A percentile compares a stretch with the other conserved stretches of the same genome.
Evolutionary conservation across 768 basidiomycete genomes (phyloP).

Genomic region (Pisolithus microcarpus): DNA sequence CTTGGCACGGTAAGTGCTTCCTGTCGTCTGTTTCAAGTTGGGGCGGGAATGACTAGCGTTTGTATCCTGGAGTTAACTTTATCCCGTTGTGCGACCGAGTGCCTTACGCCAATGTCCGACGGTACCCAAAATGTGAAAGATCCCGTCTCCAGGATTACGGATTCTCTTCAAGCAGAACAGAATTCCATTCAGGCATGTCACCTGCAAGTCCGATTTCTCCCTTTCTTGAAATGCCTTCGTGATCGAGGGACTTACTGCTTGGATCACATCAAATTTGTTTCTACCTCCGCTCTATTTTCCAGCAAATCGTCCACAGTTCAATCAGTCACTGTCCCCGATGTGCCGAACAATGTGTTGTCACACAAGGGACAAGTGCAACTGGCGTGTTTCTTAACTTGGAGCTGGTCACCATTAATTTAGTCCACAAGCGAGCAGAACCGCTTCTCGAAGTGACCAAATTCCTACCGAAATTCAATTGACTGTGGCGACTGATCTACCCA

Average conservation of each 20-base stretch:
- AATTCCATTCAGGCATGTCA: too few relatives aligned
- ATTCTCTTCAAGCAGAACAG: not conserved
- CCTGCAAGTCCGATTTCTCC: not conserved
- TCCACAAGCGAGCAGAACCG: slow-evolving; percentile 4
- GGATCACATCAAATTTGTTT: not conserved
- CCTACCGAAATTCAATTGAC: not conserved
- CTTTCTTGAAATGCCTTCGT: not conserved
- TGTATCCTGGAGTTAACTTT: too few relatives aligned
- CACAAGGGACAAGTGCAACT: not conserved
- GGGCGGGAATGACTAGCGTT: too few relatives aligned
- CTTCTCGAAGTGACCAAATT: slow-evolving; percentile 4
- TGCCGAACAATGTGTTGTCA: not conserved
- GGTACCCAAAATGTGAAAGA: too few relatives aligned
- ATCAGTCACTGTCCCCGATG: not conserved
- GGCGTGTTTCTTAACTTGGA: not conserved
- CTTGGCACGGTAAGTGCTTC: too few relatives aligned
- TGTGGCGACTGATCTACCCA: not conserved
- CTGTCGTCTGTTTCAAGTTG: too few relatives aligned
- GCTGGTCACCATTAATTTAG: not conserved
- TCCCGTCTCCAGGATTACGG: not conserved
- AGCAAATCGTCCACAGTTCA: not conserved
- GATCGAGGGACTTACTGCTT: not conserved
- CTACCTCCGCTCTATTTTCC: not conserved
- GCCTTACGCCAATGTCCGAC: too few relatives aligned
- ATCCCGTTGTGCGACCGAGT: too few relatives aligned